Base-by-base conservation (phyloP, 768 basidiomycete genomes). In the Termitomyces bulborhizus region DNA sequence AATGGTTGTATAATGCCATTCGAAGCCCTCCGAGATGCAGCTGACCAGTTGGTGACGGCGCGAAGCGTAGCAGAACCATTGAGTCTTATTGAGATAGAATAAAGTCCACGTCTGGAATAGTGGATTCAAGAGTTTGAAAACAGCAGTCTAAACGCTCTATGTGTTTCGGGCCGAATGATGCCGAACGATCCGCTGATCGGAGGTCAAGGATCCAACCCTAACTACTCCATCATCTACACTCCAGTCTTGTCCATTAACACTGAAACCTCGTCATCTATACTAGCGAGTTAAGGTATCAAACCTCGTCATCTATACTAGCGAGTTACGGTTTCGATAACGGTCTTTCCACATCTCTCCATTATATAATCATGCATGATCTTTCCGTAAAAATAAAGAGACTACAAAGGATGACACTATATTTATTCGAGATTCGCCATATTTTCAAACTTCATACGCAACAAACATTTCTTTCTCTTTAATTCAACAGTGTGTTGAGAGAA, bases 1-100 rank as follows among this genome's bases (percentile, higher is more conserved):
- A 70, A 64, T 97, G 82, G 64, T 98, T 98, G 71, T 93, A 96
- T 2, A 99, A 73, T 0, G 95, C 97, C 53, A 95, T 98, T 16
- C 97, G 75, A 13, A 99, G 81, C 0, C 97, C 97, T 0, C 97
- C 97, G 1, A 99, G 83, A 69, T 99, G 97, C 4, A 98, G 75
- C 32, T 87, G 80, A 1, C 97, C 97, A 0, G 97, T 99, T 1
- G 97, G 97, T 1, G 97, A 98, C 1, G 97, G 97, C 2, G 96
- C 97, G 69, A 99, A 98, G 15, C 97, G 86, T 15, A 98, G 70
- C 16, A 93, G 74, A 11, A 77, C 79, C 76, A 85, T 84, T 16
- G 8, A 29, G 1, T 39, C 26, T 49, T 16, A 26, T 3, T 39
- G 24, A 37, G 27, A n/a, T 16, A 34, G 16, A 6, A n/a, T n/a